Evolutionary conservation across 1,284 basidiomycete species (phyloP), one percentile per base, ranked within the genome.

Genomic region (Anthracocystis setariae): DNA sequence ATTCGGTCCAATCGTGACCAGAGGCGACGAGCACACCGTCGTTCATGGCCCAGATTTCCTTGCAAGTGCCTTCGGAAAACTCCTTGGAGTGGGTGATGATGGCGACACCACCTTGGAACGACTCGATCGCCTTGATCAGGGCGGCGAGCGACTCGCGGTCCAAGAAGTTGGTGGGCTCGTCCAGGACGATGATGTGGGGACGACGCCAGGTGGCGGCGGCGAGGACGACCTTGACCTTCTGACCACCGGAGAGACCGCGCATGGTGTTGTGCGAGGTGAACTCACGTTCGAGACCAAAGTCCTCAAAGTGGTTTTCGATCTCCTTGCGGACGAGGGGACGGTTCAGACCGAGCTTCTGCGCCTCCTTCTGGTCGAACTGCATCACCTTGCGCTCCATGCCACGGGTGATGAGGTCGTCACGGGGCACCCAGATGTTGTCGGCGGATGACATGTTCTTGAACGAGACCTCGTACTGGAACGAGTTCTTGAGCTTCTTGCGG

Each of bases 1-100:
- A 94, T 86, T 98, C 95, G 80, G 96, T 93, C 85, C 84, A 84
- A 78, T 84, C 83, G 79, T 97, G 94, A 72, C 95, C 95, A 7
- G 72, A 77, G 13, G 79, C 80, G 39, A 56, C 47, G 25, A 82
- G 73, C 3, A 56, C 57, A 66, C 81, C 81, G 56, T 74, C 72
- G 47, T 64, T 42, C 80, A 82, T 82, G 24, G 68, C 53, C 81
- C 81, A 82, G 57, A 81, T 79, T 42, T 82, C 81, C 67, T 75
- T 73, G 63, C 79, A 80, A 44, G 79, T 80, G 45, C 71, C 73
- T 59, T 82, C 80, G 35, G 77, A 78, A 74, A 82, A 81, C 61
- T 82, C 81, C 24, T 40, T 32, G 17, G 77, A 79, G 77, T 82
- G 81, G 20, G 81, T 82, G 49, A 82, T 82, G 71, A 82, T 78